Evolutionary conservation across 345 rosid species (phyloP), one percentile per base, ranked within the genome.

Genomic region (Toxicodendron radicans): DNA sequence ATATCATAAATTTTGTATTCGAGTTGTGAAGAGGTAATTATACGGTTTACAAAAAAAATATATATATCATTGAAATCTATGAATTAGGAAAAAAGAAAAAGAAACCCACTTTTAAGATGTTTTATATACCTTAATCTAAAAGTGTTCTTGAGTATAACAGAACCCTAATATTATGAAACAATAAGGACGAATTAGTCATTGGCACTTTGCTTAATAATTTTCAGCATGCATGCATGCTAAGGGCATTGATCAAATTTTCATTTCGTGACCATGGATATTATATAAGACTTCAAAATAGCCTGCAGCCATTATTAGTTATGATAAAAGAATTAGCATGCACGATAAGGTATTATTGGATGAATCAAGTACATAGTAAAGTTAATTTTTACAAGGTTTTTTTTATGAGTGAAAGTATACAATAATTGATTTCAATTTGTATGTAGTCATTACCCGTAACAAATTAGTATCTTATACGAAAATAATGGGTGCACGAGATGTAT

Each of bases 401-500:
- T 27, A 49, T 48, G 70, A 24, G 41, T 67, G 14, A 67, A 66
- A 24, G 23, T 24, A 24, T 21, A 60, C 45, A 18, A 33, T 54
- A 38, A 11, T 68, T 30, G 45, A 66, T 49, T 30, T 66, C 30
- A 53, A 52, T 52, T 30, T 17, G 71, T 27, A 49, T 68, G 41
- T 20, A 45, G 49, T n/a, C 35, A 70, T 73, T 46, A 66, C 35
- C 23, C 10, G 56, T 58, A 65, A 18, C 38, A 59, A 13, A 13
- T 27, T 60, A 27, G 60, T n/a, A n/a, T 18, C 51, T 32, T 77
- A 72, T 65, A 70, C 45, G 12, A 24, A 43, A 41, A 69, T 72
- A 60, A 70, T 70, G 61, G 21, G 27, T 73, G 69, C 68, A 73
- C 72, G 64, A 49, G 67, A 59, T 62, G 51, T 66, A 65, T 14